Evolutionary conservation across 352 stramenopile genomes (phyloP).

Genomic region (Chrysophaeum taylorii): DNA sequence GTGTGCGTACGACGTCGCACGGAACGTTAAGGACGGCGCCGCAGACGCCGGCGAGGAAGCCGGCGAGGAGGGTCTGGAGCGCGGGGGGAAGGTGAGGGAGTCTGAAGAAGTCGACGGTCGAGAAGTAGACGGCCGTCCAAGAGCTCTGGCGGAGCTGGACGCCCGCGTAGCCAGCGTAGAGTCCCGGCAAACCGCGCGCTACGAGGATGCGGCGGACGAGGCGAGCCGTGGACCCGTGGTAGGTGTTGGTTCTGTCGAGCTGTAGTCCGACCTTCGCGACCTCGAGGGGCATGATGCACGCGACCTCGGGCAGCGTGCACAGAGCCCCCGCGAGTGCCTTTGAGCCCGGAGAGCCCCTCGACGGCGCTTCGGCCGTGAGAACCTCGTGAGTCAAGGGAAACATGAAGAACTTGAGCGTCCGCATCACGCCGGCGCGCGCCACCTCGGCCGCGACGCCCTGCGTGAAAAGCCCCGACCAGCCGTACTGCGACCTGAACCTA

Average conservation of each 20-base stretch:
- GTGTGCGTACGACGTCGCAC: slow-evolving; percentile 30
- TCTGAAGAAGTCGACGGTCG: slow-evolving; percentile 29
- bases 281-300: slow-evolving; percentile 35
- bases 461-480: slow-evolving; percentile 27
- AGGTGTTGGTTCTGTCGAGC: slow-evolving; percentile 28
- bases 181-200: not conserved
- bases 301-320: slow-evolving; percentile 29
- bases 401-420: slow-evolving; percentile 34
- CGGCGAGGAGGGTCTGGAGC: slow-evolving; percentile 23
- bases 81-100: slow-evolving; percentile 4
- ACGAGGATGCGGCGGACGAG: slow-evolving; percentile 11
- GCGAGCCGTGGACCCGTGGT: slow-evolving; percentile 23
- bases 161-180: slow-evolving; percentile 21
- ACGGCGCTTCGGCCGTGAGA: slow-evolving; percentile 16
- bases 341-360: slow-evolving; percentile 17
- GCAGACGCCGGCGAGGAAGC: slow-evolving; percentile 35
- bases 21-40: slow-evolving; percentile 32
- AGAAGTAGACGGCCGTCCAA: slow-evolving; percentile 33
- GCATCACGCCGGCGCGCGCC: slow-evolving; percentile 29
- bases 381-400: slow-evolving; percentile 31
- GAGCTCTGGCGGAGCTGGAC: slow-evolving; percentile 33
- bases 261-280: slow-evolving; percentile 33
- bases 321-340: slow-evolving; percentile 29
- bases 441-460: slow-evolving; percentile 34
- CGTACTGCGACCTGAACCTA: slow-evolving; percentile 26